Evolutionary conservation across 192 early-diverging fungal genomes (phyloP), one percentile per base, ranked within the genome.

Genomic region (Coemansia sp.): DNA sequence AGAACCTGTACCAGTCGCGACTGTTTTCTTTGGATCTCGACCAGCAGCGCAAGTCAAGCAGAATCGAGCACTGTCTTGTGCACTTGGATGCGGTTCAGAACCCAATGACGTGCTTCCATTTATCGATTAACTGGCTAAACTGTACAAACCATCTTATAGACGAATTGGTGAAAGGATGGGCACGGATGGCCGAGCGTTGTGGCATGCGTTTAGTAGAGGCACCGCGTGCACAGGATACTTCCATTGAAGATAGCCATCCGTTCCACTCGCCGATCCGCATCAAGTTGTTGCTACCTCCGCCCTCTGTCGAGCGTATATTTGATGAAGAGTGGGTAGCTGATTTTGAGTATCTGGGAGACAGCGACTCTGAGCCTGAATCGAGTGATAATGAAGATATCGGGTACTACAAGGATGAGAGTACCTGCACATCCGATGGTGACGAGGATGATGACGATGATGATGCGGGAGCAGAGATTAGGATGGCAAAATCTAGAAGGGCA

Each of bases 51-150:
- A 67, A 78, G 45, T 90, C 86, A 32, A 79, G 86, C 20, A 78
- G 93, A 8, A 82, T 80, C 19, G 93, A 98, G 66, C 81, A 83
- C 3, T 95, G 91, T 1, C 60, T 87, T 36, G 61, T 98, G 36
- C 93, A 98, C 53, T 84, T 92, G 50, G 96, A 98, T 57, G 85
- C 89, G 4, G 77, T 88, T 17, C 87, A 96, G 67, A 95, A 95
- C 52, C 80, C 91, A 15, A 79, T 81, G 45, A 81, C 87, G 41
- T 92, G 92, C 61, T 98, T 91, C 58, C 93, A 97, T 53, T 84
- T 97, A 42, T 89, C 93, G 56, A 57, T 98, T 15, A 85, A 95
- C 72, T 98, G 96, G 96, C 70, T 97, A 14, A 91, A 90, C 33
- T 98, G 94, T 67, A 95, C 92, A 2, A 87, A 91, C 9, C 65